These are phyloP conservation scores for Aspergillus bertholletiae DNA, from an alignment of 495 filamentous ascomycete species.

Conservation along the genomic window DNA sequence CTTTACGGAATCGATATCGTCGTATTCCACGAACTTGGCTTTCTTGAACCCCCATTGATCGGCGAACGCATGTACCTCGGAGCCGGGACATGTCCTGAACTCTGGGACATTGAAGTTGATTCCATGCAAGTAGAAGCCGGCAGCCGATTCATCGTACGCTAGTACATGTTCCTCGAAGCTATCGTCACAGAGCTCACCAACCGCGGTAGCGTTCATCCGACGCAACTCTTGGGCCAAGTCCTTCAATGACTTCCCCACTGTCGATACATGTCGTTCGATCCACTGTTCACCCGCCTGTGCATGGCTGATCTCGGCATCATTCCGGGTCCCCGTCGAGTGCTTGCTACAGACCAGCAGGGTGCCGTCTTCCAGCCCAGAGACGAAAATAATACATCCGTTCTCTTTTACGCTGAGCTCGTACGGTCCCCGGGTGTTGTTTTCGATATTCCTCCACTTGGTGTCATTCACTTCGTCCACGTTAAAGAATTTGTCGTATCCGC, in stretches of 20 bases:
- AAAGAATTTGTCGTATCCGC: constrained; percentile 99
- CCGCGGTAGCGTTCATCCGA: constrained; percentile 81
- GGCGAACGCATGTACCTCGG: constrained; percentile 81
- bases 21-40: constrained; percentile 72
- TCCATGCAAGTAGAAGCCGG: constrained; percentile 92
- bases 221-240: constrained; percentile 75
- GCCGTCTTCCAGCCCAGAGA: constrained; percentile 83
- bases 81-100: constrained; percentile 78
- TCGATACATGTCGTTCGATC: constrained; percentile 73
- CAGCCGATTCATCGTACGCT: constrained; percentile 76
- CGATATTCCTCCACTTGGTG: constrained; percentile 80
- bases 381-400: constrained; percentile 98
- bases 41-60: constrained; percentile 93
- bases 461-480: constrained; percentile 75
- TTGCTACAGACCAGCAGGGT: constrained; percentile 94
- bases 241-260: constrained; percentile 68
- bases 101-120: constrained; percentile 91
- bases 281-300: constrained; percentile 80
- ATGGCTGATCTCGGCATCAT: constrained; percentile 70
- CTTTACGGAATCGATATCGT: constrained; percentile 69
- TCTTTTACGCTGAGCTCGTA: constrained; percentile 97
- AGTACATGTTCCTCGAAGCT: constrained; percentile 95
- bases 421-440: constrained; percentile 73
- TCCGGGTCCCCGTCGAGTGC: constrained; percentile 81
- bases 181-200: constrained; percentile 96